Base-by-base conservation (phyloP, 2,329 filamentous ascomycete genomes). In the Neonectria faginata region DNA sequence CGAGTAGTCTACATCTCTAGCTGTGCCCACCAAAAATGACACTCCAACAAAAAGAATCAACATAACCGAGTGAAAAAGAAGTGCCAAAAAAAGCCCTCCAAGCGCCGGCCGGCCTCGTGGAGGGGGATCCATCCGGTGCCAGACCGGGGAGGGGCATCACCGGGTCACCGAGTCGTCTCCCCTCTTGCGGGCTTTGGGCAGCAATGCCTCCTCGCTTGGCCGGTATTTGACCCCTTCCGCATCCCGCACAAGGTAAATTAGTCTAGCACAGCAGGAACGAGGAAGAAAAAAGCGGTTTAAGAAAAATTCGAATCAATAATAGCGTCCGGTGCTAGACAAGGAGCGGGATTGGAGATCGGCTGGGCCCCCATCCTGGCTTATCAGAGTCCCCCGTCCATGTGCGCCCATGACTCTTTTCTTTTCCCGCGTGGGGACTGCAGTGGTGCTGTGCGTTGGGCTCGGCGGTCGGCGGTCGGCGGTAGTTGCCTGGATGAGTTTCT, bases 81-180 rank as follows among this genome's bases (percentile, higher is more conserved):
- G 25, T 27, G 16, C 27, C 45, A 64, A 56, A 56, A 54, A 55
- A 36, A 16, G 4, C 29, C 48, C 54, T 29, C 48, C 47, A 48
- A 54, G 62, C 62, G 54, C 62, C 53, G 36, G 45, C 29, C 48
- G 47, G 36, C 60, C 45, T 56, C 20, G 48, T 52, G 25, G 53
- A 39, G 56, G 56, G 36, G 56, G 61, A 52, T 59, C 61, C 56
- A 55, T 53, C 31, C 45, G 41, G 44, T 50, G 45, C 20, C 55
- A 58, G 60, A 63, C 60, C 60, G 60, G 51, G 39, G 48, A 63
- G 62, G 62, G 62, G 47, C 62, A 57, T 61, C 57, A 60, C 57
- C 57, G 41, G 25, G 36, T 57, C 36, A 57, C 62, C 60, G 54
- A 53, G 41, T 31, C 55, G 9, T 27, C 14, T 25, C 31, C 39